phyloP scores from a whole-genome alignment of 805 yeast species.

The Kregervanrija fluxuum region DNA sequence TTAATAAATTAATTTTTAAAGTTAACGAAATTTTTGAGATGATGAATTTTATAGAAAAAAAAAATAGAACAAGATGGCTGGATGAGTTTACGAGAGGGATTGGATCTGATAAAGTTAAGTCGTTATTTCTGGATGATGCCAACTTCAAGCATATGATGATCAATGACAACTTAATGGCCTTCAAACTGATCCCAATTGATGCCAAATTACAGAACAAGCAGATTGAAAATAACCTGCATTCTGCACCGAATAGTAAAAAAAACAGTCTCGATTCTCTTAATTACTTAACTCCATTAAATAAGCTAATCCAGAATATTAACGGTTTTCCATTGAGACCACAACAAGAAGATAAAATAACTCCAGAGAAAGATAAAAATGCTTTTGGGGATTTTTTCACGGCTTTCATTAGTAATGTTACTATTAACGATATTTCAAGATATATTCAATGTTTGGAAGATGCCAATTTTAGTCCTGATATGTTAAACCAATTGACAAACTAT shows the following conservation, averaged over 20 bases:
- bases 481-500: conserved; percentile 30
- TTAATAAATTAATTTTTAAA: conserved; percentile 31
- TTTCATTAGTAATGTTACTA: conserved; percentile 16
- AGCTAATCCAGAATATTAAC: conserved; percentile 26
- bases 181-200: conserved; percentile 10
- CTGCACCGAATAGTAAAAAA: not conserved
- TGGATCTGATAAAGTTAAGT: conserved; percentile 20
- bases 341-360: not conserved
- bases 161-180: conserved; percentile 15
- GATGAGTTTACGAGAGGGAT: conserved; percentile 43
- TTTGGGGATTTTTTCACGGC: conserved; percentile 10
- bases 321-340: conserved; percentile 11
- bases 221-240: not conserved
- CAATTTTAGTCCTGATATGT: conserved; percentile 26
- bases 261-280: conserved; percentile 10
- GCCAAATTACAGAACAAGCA: not conserved
- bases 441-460: conserved; percentile 27
- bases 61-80: conserved; percentile 54
- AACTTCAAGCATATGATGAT: conserved; percentile 16
- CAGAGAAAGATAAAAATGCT: not conserved
- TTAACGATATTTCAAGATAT: conserved; percentile 30
- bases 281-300: conserved; percentile 25
- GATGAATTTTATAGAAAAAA: conserved; percentile 49
- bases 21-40: conserved; percentile 52
- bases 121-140: conserved; percentile 22